These are phyloP conservation scores for Apiospora pterosperma DNA, from an alignment of 2,329 filamentous ascomycete species.

Conservation along the genomic window DNA sequence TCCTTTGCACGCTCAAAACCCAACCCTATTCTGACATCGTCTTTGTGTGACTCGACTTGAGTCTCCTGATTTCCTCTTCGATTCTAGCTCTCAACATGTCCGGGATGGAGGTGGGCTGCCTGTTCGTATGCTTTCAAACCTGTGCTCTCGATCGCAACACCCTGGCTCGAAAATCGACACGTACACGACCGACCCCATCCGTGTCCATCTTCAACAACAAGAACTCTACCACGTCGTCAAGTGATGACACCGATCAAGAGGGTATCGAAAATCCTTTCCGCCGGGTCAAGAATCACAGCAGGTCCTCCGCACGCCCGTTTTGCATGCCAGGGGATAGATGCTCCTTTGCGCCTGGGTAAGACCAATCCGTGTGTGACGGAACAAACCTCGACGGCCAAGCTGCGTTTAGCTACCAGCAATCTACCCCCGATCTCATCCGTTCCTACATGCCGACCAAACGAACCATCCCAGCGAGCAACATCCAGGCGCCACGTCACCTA, in stretches of 20 bases:
- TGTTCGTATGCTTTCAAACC: background rate
- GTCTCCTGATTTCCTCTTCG: background rate
- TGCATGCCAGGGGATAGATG: background rate
- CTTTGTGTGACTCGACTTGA: background rate
- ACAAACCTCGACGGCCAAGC: background rate
- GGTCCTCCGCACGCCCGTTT: background rate
- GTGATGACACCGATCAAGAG: background rate
- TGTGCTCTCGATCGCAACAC: background rate
- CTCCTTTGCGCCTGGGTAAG: background rate
- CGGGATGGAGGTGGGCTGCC: background rate
- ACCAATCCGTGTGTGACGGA: background rate
- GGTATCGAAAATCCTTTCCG: background rate
- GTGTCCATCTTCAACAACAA: background rate
- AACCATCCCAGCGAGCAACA: background rate
- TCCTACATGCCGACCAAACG: background rate
- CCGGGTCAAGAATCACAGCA: background rate
- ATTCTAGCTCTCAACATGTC: background rate
- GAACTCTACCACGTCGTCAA: background rate
- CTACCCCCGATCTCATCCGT: background rate
- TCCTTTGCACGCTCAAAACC: background rate
- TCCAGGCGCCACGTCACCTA: background rate
- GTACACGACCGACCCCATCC: background rate
- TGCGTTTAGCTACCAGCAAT: background rate
- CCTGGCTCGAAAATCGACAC: background rate
- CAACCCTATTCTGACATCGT: constrained; percentile 1